A percentile compares a stretch with the other conserved stretches of the same genome.
Conservation (phyloP, 768 basidiomycete species). For the Lanmaoa pseudosensibilis region DNA sequence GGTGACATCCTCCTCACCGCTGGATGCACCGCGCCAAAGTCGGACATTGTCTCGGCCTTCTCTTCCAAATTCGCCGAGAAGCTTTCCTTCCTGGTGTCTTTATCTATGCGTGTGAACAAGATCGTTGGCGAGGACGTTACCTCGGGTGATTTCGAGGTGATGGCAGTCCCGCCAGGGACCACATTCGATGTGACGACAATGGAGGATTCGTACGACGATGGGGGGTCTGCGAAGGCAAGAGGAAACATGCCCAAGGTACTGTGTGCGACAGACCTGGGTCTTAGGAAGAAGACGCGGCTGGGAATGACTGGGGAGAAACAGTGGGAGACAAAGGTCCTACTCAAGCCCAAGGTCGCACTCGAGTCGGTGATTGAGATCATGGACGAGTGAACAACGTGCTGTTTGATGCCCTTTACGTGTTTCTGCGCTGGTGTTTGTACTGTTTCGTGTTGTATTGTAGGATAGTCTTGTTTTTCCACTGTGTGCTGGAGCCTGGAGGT, state of each 20-base stretch:
- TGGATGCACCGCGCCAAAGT: slow-evolving; percentile 24
- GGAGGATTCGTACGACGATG: slow-evolving; percentile 36
- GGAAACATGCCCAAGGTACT: slow-evolving; percentile 25
- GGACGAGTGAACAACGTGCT: slow-evolving; percentile 26
- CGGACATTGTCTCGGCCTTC: slow-evolving; percentile 40
- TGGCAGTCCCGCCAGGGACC: slow-evolving; percentile 25
- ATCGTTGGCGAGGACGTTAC: slow-evolving; percentile 33
- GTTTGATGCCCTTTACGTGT: neutral
- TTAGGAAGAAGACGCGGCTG: slow-evolving; percentile 31
- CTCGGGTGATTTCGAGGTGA: slow-evolving; percentile 33
- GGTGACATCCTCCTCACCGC: slow-evolving; percentile 30
- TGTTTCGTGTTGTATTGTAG: neutral
- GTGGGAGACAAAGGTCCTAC: slow-evolving; percentile 34
- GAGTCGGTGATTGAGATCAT: slow-evolving; percentile 37
- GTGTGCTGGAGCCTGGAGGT: neutral
- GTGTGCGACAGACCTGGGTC: slow-evolving; percentile 39
- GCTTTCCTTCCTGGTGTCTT: slow-evolving; percentile 42
- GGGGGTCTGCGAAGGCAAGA: slow-evolving; percentile 8
- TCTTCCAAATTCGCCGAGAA: slow-evolving; percentile 44
- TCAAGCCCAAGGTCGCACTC: slow-evolving; percentile 41
- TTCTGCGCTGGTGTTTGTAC: neutral
- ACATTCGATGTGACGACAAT: slow-evolving; percentile 27
- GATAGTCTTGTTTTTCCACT: neutral
- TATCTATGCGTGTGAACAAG: slow-evolving; percentile 49
- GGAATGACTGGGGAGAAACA: slow-evolving; percentile 27